A percentile compares a stretch with the other conserved stretches of the same genome.
Conservation (phyloP, 108 stramenopile species). For the Cyclotella baltica region DNA sequence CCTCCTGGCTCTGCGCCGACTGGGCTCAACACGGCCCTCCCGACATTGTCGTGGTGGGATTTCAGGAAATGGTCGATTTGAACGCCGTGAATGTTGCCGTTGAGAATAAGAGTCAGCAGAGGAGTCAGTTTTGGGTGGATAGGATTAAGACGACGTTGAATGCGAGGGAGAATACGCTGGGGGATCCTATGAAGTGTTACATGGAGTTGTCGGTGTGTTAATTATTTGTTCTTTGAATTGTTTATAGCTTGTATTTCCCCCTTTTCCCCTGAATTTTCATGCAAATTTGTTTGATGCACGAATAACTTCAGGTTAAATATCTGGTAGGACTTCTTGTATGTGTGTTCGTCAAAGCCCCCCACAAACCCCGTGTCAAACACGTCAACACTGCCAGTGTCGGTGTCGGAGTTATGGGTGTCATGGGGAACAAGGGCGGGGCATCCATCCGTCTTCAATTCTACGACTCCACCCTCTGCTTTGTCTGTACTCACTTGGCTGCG, state of each 20-base stretch:
- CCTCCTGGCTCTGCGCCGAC: constrained; percentile 88
- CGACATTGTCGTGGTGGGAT: constrained; percentile 93
- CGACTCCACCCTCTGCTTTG: constrained; percentile 94
- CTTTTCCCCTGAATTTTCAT: background rate
- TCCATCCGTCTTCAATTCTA: constrained; percentile 88
- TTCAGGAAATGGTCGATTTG: constrained; percentile 99
- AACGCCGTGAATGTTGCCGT: constrained; percentile 99
- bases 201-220: constrained; percentile 56
- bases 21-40: constrained; percentile 73
- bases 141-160: constrained; percentile 80
- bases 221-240: background rate
- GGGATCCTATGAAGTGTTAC: constrained; percentile 72
- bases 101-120: constrained; percentile 92
- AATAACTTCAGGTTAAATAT: constrained; percentile 57
- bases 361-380: constrained; percentile 70
- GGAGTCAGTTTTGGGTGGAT: constrained; percentile 90
- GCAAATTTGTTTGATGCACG: too few species aligned
- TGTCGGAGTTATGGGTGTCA: constrained; percentile 98
- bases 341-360: constrained; percentile 89
- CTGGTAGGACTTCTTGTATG: constrained; percentile 95
- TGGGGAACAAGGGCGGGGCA: constrained; percentile 99
- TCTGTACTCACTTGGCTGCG: constrained; percentile 96
- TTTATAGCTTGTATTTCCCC: background rate
- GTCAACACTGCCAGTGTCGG: constrained; percentile 82
- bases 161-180: constrained; percentile 53